Evolutionary conservation across 164 flowering plant genomes (phyloP).

Genomic region (Magnolia officinalis): DNA sequence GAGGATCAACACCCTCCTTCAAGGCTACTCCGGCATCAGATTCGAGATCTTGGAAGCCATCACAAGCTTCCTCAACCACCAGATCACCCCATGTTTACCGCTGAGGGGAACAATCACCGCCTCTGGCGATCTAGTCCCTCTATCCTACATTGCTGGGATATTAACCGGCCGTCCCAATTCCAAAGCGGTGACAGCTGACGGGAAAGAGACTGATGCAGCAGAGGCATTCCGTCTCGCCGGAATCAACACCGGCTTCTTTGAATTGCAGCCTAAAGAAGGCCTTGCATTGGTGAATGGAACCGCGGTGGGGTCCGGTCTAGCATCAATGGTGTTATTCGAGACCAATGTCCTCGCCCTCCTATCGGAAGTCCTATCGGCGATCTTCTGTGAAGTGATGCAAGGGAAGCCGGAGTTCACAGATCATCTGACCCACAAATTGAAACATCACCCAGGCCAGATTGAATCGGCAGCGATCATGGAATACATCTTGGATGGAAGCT

Average conservation of each 20-base stretch:
- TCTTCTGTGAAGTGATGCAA: constrained; percentile 64
- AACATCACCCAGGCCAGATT: constrained; percentile 70
- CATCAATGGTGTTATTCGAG: constrained; percentile 47
- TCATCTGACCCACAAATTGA: constrained; percentile 55
- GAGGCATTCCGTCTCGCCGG: constrained; percentile 44
- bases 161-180: constrained; percentile 61
- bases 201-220: constrained; percentile 32
- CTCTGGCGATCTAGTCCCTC: constrained; percentile 62
- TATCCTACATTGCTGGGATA: constrained; percentile 64
- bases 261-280: constrained; percentile 58
- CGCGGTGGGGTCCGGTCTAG: constrained; percentile 58
- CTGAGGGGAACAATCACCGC: constrained; percentile 62
- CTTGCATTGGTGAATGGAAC: constrained; percentile 64
- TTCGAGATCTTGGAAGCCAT: constrained; percentile 64
- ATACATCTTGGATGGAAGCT: constrained; percentile 52
- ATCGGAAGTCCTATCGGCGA: constrained; percentile 47
- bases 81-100: constrained; percentile 60
- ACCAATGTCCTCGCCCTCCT: constrained; percentile 43
- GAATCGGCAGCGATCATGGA: constrained; percentile 74
- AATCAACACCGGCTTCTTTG: constrained; percentile 42
- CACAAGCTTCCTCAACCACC: constrained; percentile 43
- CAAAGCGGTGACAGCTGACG: constrained; percentile 38
- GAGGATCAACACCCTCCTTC: constrained; percentile 61
- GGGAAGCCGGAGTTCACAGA: constrained; percentile 66
- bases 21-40: constrained; percentile 70